Percentiles rank a stretch among this genome's conserved stretches.
These are phyloP conservation scores for Neurospora sp. DNA, from an alignment of 495 filamentous ascomycete species.

Conservation along the genomic window DNA sequence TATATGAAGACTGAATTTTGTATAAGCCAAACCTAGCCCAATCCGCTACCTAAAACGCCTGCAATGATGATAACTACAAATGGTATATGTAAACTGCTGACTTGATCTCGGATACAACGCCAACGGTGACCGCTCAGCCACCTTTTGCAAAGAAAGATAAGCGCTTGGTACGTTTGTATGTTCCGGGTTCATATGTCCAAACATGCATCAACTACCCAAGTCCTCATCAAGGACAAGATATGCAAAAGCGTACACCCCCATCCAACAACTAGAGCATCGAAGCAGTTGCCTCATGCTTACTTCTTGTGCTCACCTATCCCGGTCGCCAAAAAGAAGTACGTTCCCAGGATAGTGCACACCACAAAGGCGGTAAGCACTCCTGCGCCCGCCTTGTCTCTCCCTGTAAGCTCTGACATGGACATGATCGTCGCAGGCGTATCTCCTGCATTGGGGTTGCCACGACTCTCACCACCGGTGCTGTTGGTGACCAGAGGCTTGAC, in stretches of 20 bases:
- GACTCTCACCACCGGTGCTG: slow-evolving; percentile 60
- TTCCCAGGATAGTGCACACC: slow-evolving; percentile 17
- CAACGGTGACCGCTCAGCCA: not conserved
- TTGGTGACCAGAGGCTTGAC: slow-evolving; percentile 48
- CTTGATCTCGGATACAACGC: not conserved
- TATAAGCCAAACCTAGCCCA: not conserved
- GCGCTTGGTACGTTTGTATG: not conserved
- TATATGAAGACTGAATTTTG: not conserved
- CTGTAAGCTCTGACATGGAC: slow-evolving; percentile 23
- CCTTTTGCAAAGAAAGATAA: not conserved
- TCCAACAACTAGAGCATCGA: not conserved
- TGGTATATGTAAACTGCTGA: not conserved
- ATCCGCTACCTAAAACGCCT: not conserved
- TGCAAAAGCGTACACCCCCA: not conserved
- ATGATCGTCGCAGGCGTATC: slow-evolving; percentile 5
- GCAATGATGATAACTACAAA: not conserved
- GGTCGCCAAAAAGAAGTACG: not conserved
- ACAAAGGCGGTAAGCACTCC: slow-evolving; percentile 44
- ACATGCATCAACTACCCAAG: not conserved
- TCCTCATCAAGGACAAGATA: not conserved
- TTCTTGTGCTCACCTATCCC: not conserved
- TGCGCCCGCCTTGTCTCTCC: slow-evolving; percentile 49
- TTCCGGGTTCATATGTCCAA: not conserved
- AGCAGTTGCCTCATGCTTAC: not conserved
- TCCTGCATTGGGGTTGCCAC: slow-evolving; percentile 59